Percentiles rank a stretch among this genome's conserved stretches.
Conservation (phyloP, 306 rosid species). For the Cucurbita moschata region DNA sequence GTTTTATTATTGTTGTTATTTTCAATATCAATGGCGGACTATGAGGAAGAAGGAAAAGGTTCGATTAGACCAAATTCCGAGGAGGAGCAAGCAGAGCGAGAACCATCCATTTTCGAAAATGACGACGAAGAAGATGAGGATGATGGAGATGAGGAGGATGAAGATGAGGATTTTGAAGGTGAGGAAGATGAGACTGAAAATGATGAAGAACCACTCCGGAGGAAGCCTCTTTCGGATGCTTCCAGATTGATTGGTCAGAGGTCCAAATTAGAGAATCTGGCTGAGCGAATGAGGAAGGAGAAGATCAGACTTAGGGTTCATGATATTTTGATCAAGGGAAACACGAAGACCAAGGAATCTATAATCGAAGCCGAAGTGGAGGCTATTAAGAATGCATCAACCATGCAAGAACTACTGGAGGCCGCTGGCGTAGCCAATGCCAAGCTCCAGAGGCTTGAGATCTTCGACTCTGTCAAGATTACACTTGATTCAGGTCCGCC, state of each 20-base stretch:
- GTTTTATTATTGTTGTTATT: neutral
- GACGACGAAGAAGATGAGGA: slow-evolving; percentile 21
- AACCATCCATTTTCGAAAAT: slow-evolving; percentile 19
- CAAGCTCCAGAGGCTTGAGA: slow-evolving; percentile 53
- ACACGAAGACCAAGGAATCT: slow-evolving; percentile 65
- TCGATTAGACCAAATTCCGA: slow-evolving; percentile 27
- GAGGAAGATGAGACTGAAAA: slow-evolving; percentile 20
- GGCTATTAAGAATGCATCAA: slow-evolving; percentile 37
- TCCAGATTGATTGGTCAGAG: slow-evolving; percentile 31
- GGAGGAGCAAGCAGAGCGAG: slow-evolving; percentile 14
- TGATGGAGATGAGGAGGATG: slow-evolving; percentile 8
- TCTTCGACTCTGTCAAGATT: slow-evolving; percentile 56
- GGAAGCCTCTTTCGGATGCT: slow-evolving; percentile 18
- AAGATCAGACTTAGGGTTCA: slow-evolving; percentile 67
- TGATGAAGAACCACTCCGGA: slow-evolving; percentile 15
- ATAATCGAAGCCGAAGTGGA: slow-evolving; percentile 70
- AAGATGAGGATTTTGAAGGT: slow-evolving; percentile 16
- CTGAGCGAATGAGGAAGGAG: slow-evolving; percentile 49
- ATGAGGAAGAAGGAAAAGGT: slow-evolving; percentile 19
- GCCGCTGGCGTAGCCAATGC: slow-evolving; percentile 49
- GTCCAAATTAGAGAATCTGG: slow-evolving; percentile 36
- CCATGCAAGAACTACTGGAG: slow-evolving; percentile 64
- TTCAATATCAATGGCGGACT: slow-evolving; percentile 25
- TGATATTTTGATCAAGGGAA: slow-evolving; percentile 70
- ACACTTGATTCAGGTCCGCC: slow-evolving; percentile 75